These are phyloP conservation scores for Tolypocladium nubicola DNA, from an alignment of 2,329 filamentous ascomycete species.

Conservation along the genomic window DNA sequence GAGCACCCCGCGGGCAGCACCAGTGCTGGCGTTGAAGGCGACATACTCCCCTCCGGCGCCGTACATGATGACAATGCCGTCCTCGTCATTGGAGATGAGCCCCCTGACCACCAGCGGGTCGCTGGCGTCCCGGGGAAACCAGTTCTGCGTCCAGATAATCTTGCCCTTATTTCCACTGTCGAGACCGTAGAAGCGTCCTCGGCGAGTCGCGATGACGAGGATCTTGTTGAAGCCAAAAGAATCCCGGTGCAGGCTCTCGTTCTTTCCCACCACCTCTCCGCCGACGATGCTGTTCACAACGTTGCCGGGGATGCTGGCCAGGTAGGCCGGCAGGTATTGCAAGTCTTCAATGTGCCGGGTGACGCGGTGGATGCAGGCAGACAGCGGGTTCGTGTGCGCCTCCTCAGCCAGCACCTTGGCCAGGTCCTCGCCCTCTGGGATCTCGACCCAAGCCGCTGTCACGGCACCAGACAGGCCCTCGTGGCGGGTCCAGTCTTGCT, in stretches of 20 bases:
- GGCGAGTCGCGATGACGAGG: conserved; percentile 67
- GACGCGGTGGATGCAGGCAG: conserved; percentile 82
- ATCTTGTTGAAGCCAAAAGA: conserved; percentile 85
- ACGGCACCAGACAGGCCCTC: conserved; percentile 76
- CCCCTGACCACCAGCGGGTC: conserved; percentile 57
- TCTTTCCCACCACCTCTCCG: conserved; percentile 33
- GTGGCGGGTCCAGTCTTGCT: conserved; percentile 65
- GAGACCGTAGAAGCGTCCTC: conserved; percentile 70
- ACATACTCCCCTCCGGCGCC: conserved; percentile 52
- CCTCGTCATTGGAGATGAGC: conserved; percentile 50
- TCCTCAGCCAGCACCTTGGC: conserved; percentile 77
- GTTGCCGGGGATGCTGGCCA: conserved; percentile 57
- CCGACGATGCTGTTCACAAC: conserved; percentile 56
- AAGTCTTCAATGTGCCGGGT: conserved; percentile 74
- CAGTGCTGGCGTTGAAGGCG: conserved; percentile 41
- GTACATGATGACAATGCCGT: conserved; percentile 46
- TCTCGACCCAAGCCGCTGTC: conserved; percentile 70
- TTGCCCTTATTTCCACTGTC: conserved; percentile 65
- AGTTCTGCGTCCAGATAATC: conserved; percentile 65
- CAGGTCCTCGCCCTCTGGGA: conserved; percentile 61
- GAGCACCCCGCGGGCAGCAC: conserved; percentile 35
- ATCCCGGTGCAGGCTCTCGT: conserved; percentile 48
- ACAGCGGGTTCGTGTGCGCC: conserved; percentile 66
- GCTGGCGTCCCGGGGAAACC: conserved; percentile 43
- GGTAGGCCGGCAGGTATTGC: conserved; percentile 61